phyloP scores from a whole-genome alignment of 148 eudicot species.

The Nepenthes mirabilis region DNA sequence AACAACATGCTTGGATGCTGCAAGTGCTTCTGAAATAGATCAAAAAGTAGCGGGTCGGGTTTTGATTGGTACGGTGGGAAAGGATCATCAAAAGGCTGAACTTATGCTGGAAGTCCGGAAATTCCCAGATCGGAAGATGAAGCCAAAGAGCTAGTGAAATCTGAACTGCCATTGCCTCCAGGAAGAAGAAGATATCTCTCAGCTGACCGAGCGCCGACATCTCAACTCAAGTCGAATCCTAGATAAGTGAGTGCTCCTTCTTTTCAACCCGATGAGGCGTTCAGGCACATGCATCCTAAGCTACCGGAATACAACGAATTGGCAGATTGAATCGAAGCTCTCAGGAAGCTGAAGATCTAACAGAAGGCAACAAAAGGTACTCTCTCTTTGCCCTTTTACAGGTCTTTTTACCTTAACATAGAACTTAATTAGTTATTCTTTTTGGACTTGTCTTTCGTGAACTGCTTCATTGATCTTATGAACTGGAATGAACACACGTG shows the following conservation, averaged over 20 bases:
- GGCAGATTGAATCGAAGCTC: conserved; percentile 36
- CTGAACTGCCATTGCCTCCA: conserved; percentile 26
- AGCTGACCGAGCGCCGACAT: conserved; percentile 3
- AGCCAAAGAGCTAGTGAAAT: conserved; percentile 2
- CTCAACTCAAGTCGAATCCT: conserved; percentile 10
- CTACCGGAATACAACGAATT: conserved; percentile 56
- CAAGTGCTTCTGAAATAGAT: not conserved
- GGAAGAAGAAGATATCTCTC: conserved; percentile 22
- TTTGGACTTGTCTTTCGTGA: no score
- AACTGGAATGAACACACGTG: no score
- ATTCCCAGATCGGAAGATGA: conserved; percentile 7
- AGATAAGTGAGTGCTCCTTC: conserved; percentile 28
- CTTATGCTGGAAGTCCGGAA: conserved; percentile 1
- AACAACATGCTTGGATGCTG: conserved; percentile 1
- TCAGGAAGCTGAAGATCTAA: conserved; percentile 10
- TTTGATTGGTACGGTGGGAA: not conserved
- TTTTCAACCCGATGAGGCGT: conserved; percentile 10
- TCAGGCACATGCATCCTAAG: conserved; percentile 38
- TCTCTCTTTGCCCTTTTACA: no score
- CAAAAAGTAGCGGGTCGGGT: not conserved
- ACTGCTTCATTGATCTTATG: no score
- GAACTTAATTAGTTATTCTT: no score
- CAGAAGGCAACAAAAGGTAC: no score
- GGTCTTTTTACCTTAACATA: no score
- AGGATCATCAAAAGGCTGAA: conserved; percentile 1